Evolutionary conservation across 2,329 filamentous ascomycete species (phyloP).

Genomic region (Knoxdaviesia proteae): DNA sequence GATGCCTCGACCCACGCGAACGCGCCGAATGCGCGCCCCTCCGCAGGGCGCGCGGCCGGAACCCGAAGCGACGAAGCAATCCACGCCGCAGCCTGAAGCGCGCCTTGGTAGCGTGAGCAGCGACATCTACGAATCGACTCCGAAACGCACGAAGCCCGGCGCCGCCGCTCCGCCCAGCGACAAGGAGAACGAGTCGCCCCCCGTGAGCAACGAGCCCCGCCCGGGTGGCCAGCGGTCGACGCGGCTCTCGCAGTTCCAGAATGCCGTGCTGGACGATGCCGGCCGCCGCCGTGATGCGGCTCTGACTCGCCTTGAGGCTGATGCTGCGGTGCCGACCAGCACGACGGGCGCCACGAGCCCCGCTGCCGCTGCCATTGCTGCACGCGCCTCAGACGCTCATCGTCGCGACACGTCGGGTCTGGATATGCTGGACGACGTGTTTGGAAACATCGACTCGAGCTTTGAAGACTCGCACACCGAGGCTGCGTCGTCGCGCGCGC

Average conservation of each 20-base stretch:
- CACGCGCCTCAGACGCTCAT: conserved; percentile 5
- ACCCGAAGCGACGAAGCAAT: not conserved
- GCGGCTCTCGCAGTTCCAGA: not conserved
- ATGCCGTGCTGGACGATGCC: conserved; percentile 6
- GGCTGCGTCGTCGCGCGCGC: conserved; percentile 13
- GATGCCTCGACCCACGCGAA: conserved; percentile 6
- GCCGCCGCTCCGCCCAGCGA: not conserved
- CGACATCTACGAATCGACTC: conserved; percentile 4
- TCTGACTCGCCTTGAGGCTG: conserved; percentile 14
- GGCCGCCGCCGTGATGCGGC: conserved; percentile 15
- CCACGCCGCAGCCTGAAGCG: conserved; percentile 6
- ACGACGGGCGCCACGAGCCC: conserved; percentile 6
- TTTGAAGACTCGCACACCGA: conserved; percentile 22
- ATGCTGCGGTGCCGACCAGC: conserved; percentile 8
- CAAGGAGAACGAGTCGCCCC: conserved; percentile 1
- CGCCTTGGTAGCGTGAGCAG: conserved; percentile 2
- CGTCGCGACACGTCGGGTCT: conserved; percentile 23
- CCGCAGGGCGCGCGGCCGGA: conserved; percentile 1
- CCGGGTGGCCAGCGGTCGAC: not conserved
- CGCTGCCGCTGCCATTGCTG: conserved; percentile 8
- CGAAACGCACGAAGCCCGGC: not conserved
- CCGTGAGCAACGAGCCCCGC: not conserved
- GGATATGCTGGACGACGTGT: conserved; percentile 26
- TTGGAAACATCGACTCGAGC: conserved; percentile 17
- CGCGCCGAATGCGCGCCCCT: conserved; percentile 5